Percentiles rank a stretch among this genome's conserved stretches.
Conservation (phyloP, 805 yeast species). For the Vanderwaltozyma yarrowii region DNA sequence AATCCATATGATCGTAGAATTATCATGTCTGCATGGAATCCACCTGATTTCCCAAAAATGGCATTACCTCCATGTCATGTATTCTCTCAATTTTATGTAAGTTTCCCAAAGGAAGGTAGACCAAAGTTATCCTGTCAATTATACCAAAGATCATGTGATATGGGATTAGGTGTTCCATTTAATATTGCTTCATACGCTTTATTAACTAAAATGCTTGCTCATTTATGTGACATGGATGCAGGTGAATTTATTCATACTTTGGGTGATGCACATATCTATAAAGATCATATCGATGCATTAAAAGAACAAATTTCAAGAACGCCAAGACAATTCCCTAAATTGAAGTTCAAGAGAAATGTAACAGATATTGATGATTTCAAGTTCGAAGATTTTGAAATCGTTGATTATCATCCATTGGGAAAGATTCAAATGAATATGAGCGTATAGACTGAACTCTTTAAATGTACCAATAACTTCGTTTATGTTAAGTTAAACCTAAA, state of each 20-base stretch:
- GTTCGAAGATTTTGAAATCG: constrained; percentile 78
- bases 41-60: constrained; percentile 88
- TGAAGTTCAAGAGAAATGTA: constrained; percentile 59
- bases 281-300: constrained; percentile 87
- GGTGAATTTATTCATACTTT: constrained; percentile 92
- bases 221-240: constrained; percentile 87
- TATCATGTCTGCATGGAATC: constrained; percentile 96
- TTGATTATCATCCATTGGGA: constrained; percentile 69
- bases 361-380: constrained; percentile 74
- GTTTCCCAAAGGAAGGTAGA: constrained; percentile 49
- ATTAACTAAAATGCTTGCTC: constrained; percentile 89
- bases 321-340: constrained; percentile 75
- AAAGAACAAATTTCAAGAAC: constrained; percentile 64
- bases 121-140: constrained; percentile 78
- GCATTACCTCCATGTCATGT: constrained; percentile 99
- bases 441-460: constrained; percentile 38
- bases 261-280: constrained; percentile 96
- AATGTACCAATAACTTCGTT: no score
- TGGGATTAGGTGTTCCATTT: constrained; percentile 99
- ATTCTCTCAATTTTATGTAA: constrained; percentile 89
- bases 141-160: constrained; percentile 97
- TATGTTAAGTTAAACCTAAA: no score
- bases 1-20: constrained; percentile 94
- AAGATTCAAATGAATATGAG: constrained; percentile 96
- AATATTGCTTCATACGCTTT: constrained; percentile 95